phyloP scores from a whole-genome alignment of 768 basidiomycete genomes.

The Pholiota microspora region DNA sequence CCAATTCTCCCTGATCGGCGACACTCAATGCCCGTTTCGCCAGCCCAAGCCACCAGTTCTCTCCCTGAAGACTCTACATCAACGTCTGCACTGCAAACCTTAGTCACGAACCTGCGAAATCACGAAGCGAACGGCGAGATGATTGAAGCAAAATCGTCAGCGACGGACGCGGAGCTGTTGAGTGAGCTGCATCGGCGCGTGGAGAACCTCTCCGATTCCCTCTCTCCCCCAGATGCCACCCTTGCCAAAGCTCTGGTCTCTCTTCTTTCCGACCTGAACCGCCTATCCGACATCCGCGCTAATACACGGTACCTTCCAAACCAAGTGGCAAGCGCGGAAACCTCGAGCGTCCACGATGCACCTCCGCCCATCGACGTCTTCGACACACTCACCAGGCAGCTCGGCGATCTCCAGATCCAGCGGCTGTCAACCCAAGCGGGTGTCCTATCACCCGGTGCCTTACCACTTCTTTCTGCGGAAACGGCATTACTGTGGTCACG shows the following conservation, averaged over 20 bases:
- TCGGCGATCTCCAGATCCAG: slow-evolving; percentile 65
- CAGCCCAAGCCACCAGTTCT: slow-evolving; percentile 28
- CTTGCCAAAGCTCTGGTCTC: slow-evolving; percentile 70
- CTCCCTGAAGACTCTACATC: slow-evolving; percentile 30
- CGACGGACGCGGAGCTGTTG: slow-evolving; percentile 51
- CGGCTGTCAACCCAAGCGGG: slow-evolving; percentile 43
- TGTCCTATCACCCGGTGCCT: slow-evolving; percentile 31
- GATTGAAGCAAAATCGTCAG: slow-evolving; percentile 39
- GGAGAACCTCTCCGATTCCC: slow-evolving; percentile 40
- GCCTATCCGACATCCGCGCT: slow-evolving; percentile 49
- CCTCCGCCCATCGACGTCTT: slow-evolving; percentile 43
- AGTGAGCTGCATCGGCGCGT: slow-evolving; percentile 59
- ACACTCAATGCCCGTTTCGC: slow-evolving; percentile 53
- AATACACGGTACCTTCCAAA: slow-evolving; percentile 14
- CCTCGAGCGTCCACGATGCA: slow-evolving; percentile 17
- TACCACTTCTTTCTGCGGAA: slow-evolving; percentile 54
- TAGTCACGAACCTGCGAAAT: slow-evolving; percentile 61
- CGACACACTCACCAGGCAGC: slow-evolving; percentile 61
- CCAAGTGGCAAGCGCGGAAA: slow-evolving; percentile 12
- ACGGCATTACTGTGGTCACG: slow-evolving; percentile 69
- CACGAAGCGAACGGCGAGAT: slow-evolving; percentile 42
- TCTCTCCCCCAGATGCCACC: slow-evolving; percentile 50
- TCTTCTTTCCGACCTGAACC: slow-evolving; percentile 65
- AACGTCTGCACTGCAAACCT: slow-evolving; percentile 57
- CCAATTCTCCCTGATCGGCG: slow-evolving; percentile 59